These are phyloP conservation scores for Talaromyces proteolyticus DNA, from an alignment of 495 filamentous ascomycete genomes.

Conservation along the genomic window DNA sequence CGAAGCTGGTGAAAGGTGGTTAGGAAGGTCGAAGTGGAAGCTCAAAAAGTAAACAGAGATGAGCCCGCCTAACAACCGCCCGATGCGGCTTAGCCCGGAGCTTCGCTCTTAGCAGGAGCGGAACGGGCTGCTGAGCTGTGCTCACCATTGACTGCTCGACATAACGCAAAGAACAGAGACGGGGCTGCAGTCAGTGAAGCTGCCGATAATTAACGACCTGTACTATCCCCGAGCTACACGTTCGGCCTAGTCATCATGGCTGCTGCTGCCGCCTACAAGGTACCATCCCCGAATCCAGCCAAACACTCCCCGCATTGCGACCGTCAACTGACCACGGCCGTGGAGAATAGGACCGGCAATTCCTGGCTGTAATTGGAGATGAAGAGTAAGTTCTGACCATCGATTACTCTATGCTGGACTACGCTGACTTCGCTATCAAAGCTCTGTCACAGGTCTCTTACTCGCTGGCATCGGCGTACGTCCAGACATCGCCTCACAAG, in stretches of 20 bases:
- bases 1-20: not conserved
- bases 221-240: not conserved
- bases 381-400: slow-evolving; percentile 57
- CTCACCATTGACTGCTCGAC: too few species aligned
- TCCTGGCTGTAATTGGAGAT: slow-evolving; percentile 96
- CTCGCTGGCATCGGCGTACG: slow-evolving; percentile 93
- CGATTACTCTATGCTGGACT: not conserved
- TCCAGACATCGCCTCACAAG: slow-evolving; percentile 7
- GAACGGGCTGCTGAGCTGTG: too few species aligned
- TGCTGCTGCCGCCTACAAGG: slow-evolving; percentile 33
- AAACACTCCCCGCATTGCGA: slow-evolving; percentile 2
- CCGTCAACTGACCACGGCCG: not conserved
- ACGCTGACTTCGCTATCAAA: slow-evolving; percentile 34
- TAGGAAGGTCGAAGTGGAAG: too few species aligned
- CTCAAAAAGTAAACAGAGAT: not conserved
- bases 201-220: too few species aligned
- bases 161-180: too few species aligned
- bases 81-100: not conserved
- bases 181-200: not conserved
- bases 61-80: not conserved
- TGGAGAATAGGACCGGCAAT: slow-evolving; percentile 69
- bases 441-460: slow-evolving; percentile 90
- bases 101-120: not conserved
- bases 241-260: slow-evolving; percentile 23
- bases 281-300: slow-evolving; percentile 13